Base-by-base conservation (phyloP, 2,329 filamentous ascomycete species). In the Verticillium longisporum region DNA sequence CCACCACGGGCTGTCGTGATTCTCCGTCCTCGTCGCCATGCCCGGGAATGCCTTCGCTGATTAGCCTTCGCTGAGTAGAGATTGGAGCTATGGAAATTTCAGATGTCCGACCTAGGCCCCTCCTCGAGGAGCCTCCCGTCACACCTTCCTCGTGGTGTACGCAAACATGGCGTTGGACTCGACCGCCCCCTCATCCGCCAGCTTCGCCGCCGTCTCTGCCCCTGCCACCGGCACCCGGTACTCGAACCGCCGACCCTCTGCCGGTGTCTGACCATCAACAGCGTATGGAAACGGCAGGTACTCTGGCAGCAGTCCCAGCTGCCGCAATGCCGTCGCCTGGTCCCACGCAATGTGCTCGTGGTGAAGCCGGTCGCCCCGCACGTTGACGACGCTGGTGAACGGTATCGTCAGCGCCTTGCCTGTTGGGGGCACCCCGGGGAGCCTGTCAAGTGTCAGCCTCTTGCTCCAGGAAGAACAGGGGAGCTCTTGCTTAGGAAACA, bases 321-420 rank as follows among this genome's bases (percentile, higher is more conserved):
- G 86, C 4, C 80, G 73, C n/a, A 90, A 72, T 9, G 84, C 83
- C 0, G 83, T 88, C 0, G 79, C 84, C 67, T 89, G 86, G 61
- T 90, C 87, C 87, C 87, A 90, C 10, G 81, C 78, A 13, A 90
- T 86, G 63, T 89, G 86, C 67, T 90, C 87, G 61, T 88, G 84
- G 62, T 83, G 87, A 1, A 90, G 71, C 1, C 83, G 78, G 59
- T 88, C 86, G 0, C 86, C 87, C 0, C 86, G 78, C 57, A 90
- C 77, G 36, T 85, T 85, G 0, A 89, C 85, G 2, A 90, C 78
- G 1, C 81, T 81, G 0, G 85, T 87, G 56, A 89, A 80, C 0
- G 86, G 83, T 11, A 90, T 77, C 45, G 83, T 77, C 11, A 87
- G 77, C 4, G 76, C 74, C 57, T 75, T 77, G 37, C 77, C 74